Percentiles rank a stretch among this genome's conserved stretches.
phyloP scores from a whole-genome alignment of 768 basidiomycete species.

The Tricholoma bakamatsutake region DNA sequence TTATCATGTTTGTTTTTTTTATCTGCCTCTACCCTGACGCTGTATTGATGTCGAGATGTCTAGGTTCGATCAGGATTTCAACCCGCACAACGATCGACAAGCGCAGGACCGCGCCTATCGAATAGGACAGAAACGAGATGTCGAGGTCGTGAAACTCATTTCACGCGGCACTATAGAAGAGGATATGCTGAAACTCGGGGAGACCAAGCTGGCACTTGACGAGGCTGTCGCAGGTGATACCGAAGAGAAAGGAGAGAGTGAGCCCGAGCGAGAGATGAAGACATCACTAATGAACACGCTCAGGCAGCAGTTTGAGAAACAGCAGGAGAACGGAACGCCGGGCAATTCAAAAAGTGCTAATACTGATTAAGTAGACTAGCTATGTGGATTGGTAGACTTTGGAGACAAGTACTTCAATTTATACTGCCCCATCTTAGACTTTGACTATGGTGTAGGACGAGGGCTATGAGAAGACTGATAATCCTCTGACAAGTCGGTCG shows the following conservation, averaged over 20 bases:
- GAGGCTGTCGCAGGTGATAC: constrained; percentile 87
- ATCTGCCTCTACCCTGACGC: constrained; percentile 3
- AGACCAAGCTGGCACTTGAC: constrained; percentile 88
- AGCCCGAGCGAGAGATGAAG: constrained; percentile 78
- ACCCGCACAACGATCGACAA: constrained; percentile 95
- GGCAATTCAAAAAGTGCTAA: neutral
- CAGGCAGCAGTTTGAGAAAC: constrained; percentile 72
- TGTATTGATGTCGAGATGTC: constrained; percentile 4
- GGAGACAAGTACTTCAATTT: neutral
- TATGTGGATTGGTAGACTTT: neutral
- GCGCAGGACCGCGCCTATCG: constrained; percentile 97
- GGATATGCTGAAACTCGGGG: constrained; percentile 86
- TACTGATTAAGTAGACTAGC: neutral
- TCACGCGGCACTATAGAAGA: constrained; percentile 92
- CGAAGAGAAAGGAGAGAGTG: constrained; percentile 56
- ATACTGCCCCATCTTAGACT: constrained; percentile 3
- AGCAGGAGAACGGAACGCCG: constrained; percentile 27
- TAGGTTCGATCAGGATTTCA: constrained; percentile 98
- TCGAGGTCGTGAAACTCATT: constrained; percentile 92
- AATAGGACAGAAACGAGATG: constrained; percentile 91
- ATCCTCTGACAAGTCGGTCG: constrained; percentile 67
- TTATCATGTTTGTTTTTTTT: constrained; percentile 66
- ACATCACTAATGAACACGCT: constrained; percentile 80
- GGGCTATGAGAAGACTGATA: constrained; percentile 36
- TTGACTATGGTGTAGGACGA: neutral